A percentile compares a stretch with the other conserved stretches of the same genome.
Conservation (phyloP, 805 yeast species). For the Candida railenensis region DNA sequence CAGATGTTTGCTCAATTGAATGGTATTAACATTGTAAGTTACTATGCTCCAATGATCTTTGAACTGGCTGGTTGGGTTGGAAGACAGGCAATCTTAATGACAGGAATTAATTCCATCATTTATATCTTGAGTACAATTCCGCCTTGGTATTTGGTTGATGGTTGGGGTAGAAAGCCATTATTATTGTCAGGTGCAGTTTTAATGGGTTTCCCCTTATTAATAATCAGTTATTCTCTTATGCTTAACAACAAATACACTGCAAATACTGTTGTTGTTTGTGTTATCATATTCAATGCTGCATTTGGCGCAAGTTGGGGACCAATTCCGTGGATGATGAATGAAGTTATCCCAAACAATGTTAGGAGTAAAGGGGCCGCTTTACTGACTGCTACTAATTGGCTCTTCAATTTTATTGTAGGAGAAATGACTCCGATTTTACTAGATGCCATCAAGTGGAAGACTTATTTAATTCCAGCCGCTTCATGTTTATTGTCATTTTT, state of each 20-base stretch:
- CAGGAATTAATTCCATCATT: slow-evolving; percentile 61
- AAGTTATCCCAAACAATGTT: slow-evolving; percentile 79
- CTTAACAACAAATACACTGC: slow-evolving; percentile 52
- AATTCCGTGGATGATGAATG: slow-evolving; percentile 89
- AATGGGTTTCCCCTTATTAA: slow-evolving; percentile 71
- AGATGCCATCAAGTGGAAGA: slow-evolving; percentile 72
- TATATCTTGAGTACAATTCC: slow-evolving; percentile 64
- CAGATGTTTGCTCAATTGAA: slow-evolving; percentile 91
- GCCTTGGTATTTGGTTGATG: slow-evolving; percentile 88
- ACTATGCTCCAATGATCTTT: slow-evolving; percentile 91
- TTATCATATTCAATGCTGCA: slow-evolving; percentile 75
- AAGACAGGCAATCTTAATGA: slow-evolving; percentile 82
- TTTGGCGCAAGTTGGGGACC: slow-evolving; percentile 96
- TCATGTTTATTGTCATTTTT: slow-evolving; percentile 74
- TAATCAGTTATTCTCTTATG: slow-evolving; percentile 56
- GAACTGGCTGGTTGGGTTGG: slow-evolving; percentile 96
- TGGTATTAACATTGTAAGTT: slow-evolving; percentile 90
- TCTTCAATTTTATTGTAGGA: slow-evolving; percentile 88
- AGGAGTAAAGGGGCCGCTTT: slow-evolving; percentile 89
- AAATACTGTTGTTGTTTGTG: slow-evolving; percentile 68
- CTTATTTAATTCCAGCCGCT: slow-evolving; percentile 78
- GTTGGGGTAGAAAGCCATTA: slow-evolving; percentile 90
- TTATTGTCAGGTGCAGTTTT: slow-evolving; percentile 73
- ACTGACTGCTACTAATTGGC: slow-evolving; percentile 92
- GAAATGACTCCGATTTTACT: slow-evolving; percentile 86